These are phyloP conservation scores for Suhomyces pyralidae DNA, from an alignment of 805 yeast species.

Conservation along the genomic window DNA sequence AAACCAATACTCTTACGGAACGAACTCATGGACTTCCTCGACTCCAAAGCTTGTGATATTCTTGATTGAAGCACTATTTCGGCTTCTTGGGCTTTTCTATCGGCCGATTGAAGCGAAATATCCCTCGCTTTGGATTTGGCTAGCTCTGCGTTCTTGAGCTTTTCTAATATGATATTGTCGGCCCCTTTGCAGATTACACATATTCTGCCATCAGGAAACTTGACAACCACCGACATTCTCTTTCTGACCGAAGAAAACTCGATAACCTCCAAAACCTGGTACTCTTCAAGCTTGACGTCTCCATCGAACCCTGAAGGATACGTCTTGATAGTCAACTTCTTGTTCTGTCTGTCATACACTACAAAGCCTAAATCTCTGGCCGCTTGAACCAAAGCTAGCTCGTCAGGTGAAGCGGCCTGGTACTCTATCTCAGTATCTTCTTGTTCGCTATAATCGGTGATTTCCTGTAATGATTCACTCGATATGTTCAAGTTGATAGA, in stretches of 20 bases:
- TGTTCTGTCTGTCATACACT: conserved; percentile 66
- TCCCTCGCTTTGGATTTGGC: conserved; percentile 68
- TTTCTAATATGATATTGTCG: conserved; percentile 81
- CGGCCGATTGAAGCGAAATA: conserved; percentile 51
- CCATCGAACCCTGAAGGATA: conserved; percentile 79
- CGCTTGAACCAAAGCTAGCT: conserved; percentile 86
- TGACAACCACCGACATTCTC: conserved; percentile 87
- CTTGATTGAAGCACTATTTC: conserved; percentile 60
- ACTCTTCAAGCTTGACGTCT: conserved; percentile 62
- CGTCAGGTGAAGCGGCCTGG: conserved; percentile 97
- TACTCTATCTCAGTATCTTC: conserved; percentile 52
- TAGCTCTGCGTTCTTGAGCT: conserved; percentile 54
- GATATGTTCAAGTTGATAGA: conserved; percentile 8
- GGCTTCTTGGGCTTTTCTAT: conserved; percentile 77
- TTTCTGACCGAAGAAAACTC: conserved; percentile 87
- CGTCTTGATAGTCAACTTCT: conserved; percentile 61
- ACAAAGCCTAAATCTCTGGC: conserved; percentile 94
- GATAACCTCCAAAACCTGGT: conserved; percentile 72
- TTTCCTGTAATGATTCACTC: not conserved
- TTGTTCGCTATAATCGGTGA: conserved; percentile 10
- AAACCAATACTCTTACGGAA: conserved; percentile 25
- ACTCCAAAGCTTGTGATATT: conserved; percentile 35
- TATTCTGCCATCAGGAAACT: conserved; percentile 70
- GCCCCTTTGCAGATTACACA: conserved; percentile 93
- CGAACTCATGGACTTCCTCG: conserved; percentile 31